These are phyloP conservation scores for Pisolithus sp. DNA, from an alignment of 768 basidiomycete genomes.

Conservation along the genomic window DNA sequence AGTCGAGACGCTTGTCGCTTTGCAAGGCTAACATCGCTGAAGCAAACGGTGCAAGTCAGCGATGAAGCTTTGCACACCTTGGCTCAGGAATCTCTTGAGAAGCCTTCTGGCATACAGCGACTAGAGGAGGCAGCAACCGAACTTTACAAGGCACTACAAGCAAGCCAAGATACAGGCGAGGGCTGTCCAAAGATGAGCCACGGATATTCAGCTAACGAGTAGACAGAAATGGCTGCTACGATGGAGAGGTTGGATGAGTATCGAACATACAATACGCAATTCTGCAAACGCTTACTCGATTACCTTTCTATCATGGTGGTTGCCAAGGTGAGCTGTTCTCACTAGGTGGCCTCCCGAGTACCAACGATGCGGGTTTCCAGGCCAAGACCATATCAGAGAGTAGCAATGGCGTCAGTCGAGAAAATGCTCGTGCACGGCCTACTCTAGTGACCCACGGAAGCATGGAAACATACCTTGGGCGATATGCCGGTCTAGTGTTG, in stretches of 20 bases:
- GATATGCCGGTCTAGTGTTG: conserved; percentile 84
- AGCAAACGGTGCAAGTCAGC: conserved; percentile 97
- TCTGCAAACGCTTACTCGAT: conserved; percentile 87
- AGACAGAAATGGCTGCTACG: conserved; percentile 88
- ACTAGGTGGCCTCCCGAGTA: not conserved
- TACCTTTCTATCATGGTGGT: conserved; percentile 89
- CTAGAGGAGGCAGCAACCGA: conserved; percentile 81
- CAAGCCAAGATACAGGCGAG: conserved; percentile 80
- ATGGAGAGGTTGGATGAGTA: conserved; percentile 93
- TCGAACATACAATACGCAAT: conserved; percentile 81
- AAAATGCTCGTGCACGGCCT: conserved; percentile 38
- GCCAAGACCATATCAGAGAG: conserved; percentile 64
- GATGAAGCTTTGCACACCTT: conserved; percentile 65
- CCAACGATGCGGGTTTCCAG: conserved; percentile 31
- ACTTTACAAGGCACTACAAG: conserved; percentile 92
- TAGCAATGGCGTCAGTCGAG: conserved; percentile 48
- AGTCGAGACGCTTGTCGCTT: not conserved
- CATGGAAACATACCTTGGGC: conserved; percentile 77
- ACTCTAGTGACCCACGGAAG: conserved; percentile 56
- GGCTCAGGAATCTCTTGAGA: conserved; percentile 86
- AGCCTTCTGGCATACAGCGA: conserved; percentile 61
- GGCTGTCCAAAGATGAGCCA: not conserved
- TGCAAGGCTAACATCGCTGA: conserved; percentile 1
- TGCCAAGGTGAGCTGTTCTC: conserved; percentile 58
- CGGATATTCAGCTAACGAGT: not conserved